Conservation (phyloP, 805 yeast genomes). For the Wickerhamomyces ciferrii region DNA sequence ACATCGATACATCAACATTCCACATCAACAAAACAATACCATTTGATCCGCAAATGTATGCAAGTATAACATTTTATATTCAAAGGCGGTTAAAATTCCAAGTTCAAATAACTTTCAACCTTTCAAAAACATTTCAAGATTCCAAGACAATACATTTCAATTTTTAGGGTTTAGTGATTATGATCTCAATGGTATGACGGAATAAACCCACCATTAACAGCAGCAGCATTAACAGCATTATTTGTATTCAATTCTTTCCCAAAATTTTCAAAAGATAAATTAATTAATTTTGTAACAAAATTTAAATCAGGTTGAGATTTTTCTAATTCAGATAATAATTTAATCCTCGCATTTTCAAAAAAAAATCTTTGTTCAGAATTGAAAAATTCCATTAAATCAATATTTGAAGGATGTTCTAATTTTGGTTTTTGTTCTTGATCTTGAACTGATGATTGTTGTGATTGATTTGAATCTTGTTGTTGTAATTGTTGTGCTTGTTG, state of each 20-base stretch:
- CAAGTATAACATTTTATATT: too few species aligned
- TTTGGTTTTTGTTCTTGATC: constrained; percentile 11
- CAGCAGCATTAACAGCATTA: neutral
- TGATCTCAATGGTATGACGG: neutral
- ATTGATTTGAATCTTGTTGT: neutral
- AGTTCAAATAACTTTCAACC: too few species aligned
- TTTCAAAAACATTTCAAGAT: too few species aligned
- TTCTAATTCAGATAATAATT: constrained; percentile 14
- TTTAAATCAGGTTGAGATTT: constrained; percentile 6
- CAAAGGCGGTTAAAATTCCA: too few species aligned
- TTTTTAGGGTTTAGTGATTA: neutral
- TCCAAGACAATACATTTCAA: too few species aligned
- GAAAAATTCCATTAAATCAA: constrained; percentile 5
- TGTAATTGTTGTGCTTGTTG: neutral
- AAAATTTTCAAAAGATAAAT: constrained; percentile 14
- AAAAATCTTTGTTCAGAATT: constrained; percentile 16
- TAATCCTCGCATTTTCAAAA: constrained; percentile 12
- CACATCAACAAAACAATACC: too few species aligned
- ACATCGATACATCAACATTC: too few species aligned
- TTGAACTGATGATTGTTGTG: neutral
- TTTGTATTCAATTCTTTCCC: constrained; percentile 12
- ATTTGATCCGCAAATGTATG: too few species aligned
- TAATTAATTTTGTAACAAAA: constrained; percentile 10
- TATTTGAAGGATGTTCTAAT: neutral
- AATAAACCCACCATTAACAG: neutral